Evolutionary conservation across 805 yeast genomes (phyloP), one percentile per base, ranked within the genome.

Genomic region (Lipomyces orientalis): DNA sequence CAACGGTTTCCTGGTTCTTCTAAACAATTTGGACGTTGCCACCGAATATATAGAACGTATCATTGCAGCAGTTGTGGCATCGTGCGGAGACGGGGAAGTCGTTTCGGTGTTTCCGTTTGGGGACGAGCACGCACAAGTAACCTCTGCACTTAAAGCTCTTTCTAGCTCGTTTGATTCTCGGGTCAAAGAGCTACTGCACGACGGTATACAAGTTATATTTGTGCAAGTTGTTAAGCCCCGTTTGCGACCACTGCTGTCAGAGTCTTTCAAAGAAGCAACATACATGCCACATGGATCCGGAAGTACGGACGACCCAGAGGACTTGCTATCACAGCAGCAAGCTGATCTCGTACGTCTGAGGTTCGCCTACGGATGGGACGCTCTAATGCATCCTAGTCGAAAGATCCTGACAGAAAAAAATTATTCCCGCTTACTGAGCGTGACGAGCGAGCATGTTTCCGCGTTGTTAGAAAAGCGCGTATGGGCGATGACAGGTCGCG

Each of bases 11-110:
- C 79, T 92, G 54, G 80, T 90, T 0, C 85, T 89, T 66, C 80
- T 93, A 67, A 93, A 94, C 77, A 88, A 96, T 1, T 81, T 93
- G 4, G 86, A 89, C 10, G 79, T 88, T 55, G 87, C 90, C 31
- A 83, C 85, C 29, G 82, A 80, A 7, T 90, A 91, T 74, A 81
- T 90, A 43, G 76, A 79, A 12, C 86, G 85, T 65, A 78, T 91
- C 51, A 71, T 87, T 9, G 79, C 76, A n/a, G 84, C 85, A 58
- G 75, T 66, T 12, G 64, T 65, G 4, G 60, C 67, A 6, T 49
- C 67, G 14, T 62, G 75, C 33, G 66, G 71, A 25, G 75, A 69
- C 34, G 72, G 70, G 10, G 62, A 67, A 22, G 69, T 62, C 12
- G 66, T 68, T 14, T 64, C 68, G 1, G 72, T 65, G n/a, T 29